Base-by-base conservation (phyloP, 179 eudicot species). In the Silene vulgaris region DNA sequence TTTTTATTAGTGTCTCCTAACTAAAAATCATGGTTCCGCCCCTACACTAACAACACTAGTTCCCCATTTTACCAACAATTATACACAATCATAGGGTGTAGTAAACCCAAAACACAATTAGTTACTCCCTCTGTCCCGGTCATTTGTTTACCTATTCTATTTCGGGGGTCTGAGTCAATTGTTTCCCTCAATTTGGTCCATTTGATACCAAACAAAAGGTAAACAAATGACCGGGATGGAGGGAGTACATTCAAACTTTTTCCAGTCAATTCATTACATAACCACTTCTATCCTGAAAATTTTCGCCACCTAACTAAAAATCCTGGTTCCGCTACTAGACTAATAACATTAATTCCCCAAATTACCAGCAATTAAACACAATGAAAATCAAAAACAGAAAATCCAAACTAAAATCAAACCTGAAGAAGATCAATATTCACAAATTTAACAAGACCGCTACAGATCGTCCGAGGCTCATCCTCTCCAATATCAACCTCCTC, bases 401-500 rank as follows among this genome's bases (percentile, higher is more conserved):
- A 73, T 48, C 3, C 8, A 11, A 19, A 70, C 40, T 0, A 26
- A 63, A 43, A 20, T 1, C 65, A 23, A 29, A 93, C 98, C 93
- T 89, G 97, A 75, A 94, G 90, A 76, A 75, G 69, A 6, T 90
- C 86, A 68, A 94, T 82, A 1, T 90, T 88, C 54, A 89, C 74
- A 63, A 80, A 92, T 0, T 92, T 92, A 64, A 95, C 97, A 69
- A 95, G 97, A 65, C 99, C 97, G n/a, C 99, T 95, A 63, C 97
- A 92, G 40, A 95, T 92, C 68, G 85, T 86, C 50, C 98, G 79
- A 8, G 88, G 90, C 74, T 87, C 87, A 61, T 87, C 69, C 79
- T 92, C 97, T 5, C 99, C 97, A 62, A 92, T 72, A 74, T 95
- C 97, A 69, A 95, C 95, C 82, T 95, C 96, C 76, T 95, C 99